Evolutionary conservation across 2,329 filamentous ascomycete genomes (phyloP).

Genomic region (Colletotrichum sp.): DNA sequence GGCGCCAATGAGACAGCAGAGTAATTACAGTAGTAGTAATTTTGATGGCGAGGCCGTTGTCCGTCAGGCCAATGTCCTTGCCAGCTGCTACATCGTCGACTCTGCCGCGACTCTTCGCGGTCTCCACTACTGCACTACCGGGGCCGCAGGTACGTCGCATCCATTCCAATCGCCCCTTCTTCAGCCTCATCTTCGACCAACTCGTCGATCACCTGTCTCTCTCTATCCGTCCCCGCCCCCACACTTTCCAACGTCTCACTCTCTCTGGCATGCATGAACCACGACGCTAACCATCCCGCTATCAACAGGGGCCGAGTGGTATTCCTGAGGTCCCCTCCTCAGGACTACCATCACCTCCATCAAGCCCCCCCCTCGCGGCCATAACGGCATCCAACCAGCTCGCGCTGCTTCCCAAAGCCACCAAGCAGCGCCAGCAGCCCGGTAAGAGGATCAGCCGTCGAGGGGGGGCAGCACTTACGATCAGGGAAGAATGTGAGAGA

Average conservation of each 20-base stretch:
- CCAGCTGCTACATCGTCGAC: slow-evolving; percentile 90
- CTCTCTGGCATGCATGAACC: not conserved
- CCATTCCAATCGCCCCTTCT: not conserved
- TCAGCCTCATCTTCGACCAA: slow-evolving; percentile 23
- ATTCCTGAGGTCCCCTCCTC: slow-evolving; percentile 90
- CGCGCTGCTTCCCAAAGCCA: slow-evolving; percentile 65
- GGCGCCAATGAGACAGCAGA: slow-evolving; percentile 75
- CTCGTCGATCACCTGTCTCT: slow-evolving; percentile 2
- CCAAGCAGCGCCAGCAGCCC: slow-evolving; percentile 41
- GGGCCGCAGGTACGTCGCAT: slow-evolving; percentile 70
- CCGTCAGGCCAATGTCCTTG: slow-evolving; percentile 78
- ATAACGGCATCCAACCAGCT: slow-evolving; percentile 72
- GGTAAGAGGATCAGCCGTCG: slow-evolving; percentile 53
- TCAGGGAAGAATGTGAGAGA: slow-evolving; percentile 99
- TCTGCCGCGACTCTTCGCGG: slow-evolving; percentile 74
- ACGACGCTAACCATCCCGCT: slow-evolving; percentile 18
- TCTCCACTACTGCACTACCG: slow-evolving; percentile 96
- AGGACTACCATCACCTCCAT: slow-evolving; percentile 83
- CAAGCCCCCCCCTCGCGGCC: slow-evolving; percentile 88
- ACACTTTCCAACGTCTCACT: not conserved
- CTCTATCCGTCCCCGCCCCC: not conserved
- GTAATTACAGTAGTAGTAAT: slow-evolving; percentile 76
- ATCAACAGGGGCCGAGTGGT: slow-evolving; percentile 79
- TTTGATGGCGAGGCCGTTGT: slow-evolving; percentile 68
- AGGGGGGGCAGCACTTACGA: slow-evolving; percentile 95